Percentiles rank a stretch among this genome's conserved stretches.
These are phyloP conservation scores for Suillus tomentosus DNA, from an alignment of 768 basidiomycete species.

Conservation along the genomic window DNA sequence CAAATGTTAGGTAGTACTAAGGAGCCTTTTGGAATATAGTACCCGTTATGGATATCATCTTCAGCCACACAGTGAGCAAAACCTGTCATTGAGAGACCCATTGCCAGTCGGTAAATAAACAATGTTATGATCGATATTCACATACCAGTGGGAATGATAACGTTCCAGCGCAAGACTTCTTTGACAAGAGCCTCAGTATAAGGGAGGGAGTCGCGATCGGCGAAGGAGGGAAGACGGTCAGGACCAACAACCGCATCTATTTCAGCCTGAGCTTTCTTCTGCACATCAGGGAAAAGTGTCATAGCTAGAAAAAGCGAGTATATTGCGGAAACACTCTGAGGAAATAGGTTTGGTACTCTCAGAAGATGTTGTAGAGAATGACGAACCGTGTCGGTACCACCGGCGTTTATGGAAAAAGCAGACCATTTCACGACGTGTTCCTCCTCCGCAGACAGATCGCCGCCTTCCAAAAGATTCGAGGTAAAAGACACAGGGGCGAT, in stretches of 20 bases:
- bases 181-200: not conserved
- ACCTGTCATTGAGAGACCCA: not conserved
- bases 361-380: not conserved
- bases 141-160: not conserved
- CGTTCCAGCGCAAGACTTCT: not conserved
- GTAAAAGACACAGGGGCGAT: not conserved
- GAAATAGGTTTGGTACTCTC: not conserved
- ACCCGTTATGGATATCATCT: not conserved
- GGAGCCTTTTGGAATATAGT: constrained; percentile 1
- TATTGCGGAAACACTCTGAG: not conserved
- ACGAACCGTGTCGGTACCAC: not conserved
- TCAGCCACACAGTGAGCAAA: not conserved
- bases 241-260: not conserved
- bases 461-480: not conserved
- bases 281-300: not conserved
- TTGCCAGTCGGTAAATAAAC: not conserved
- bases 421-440: constrained; percentile 1
- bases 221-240: not conserved
- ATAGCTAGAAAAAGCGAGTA: not conserved
- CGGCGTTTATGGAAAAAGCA: not conserved
- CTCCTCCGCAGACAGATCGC: not conserved
- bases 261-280: constrained; percentile 3
- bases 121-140: not conserved
- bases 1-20: not conserved
- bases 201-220: not conserved